phyloP scores from a whole-genome alignment of 2,329 filamentous ascomycete genomes.

The Ophiobolus disseminans region DNA sequence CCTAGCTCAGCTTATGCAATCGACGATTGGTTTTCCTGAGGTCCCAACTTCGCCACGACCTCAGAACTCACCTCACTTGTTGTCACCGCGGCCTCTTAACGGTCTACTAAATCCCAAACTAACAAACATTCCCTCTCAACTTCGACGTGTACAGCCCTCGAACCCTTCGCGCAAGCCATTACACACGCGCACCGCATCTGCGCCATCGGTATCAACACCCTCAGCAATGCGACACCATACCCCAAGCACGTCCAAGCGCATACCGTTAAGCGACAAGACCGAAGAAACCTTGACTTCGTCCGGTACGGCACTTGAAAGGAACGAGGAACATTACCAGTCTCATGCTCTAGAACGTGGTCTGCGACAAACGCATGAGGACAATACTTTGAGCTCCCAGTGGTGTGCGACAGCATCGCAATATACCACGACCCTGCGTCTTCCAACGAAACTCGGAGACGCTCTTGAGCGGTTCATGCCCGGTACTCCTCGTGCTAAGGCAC shows the following conservation, averaged over 20 bases:
- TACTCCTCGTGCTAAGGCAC: not conserved
- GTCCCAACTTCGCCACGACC: not conserved
- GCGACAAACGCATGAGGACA: no score
- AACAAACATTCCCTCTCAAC: not conserved
- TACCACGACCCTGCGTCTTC: no score
- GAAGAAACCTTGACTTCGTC: not conserved
- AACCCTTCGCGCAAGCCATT: not conserved
- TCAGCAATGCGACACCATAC: not conserved
- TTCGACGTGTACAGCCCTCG: not conserved
- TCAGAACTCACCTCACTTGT: not conserved
- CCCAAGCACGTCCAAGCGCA: not conserved
- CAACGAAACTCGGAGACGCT: no score
- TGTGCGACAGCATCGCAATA: no score
- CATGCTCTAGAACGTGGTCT: no score
- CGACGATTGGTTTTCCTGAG: not conserved
- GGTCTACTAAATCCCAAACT: not conserved
- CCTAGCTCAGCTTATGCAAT: not conserved
- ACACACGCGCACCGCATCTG: not conserved
- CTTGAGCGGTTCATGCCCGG: not conserved
- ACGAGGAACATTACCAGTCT: no score
- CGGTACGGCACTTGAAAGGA: no score
- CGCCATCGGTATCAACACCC: not conserved
- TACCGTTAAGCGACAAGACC: not conserved
- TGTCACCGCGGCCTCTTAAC: not conserved
- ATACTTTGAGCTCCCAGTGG: no score